Evolutionary conservation across 805 yeast genomes (phyloP), one percentile per base, ranked within the genome.

Genomic region (Candida takata): DNA sequence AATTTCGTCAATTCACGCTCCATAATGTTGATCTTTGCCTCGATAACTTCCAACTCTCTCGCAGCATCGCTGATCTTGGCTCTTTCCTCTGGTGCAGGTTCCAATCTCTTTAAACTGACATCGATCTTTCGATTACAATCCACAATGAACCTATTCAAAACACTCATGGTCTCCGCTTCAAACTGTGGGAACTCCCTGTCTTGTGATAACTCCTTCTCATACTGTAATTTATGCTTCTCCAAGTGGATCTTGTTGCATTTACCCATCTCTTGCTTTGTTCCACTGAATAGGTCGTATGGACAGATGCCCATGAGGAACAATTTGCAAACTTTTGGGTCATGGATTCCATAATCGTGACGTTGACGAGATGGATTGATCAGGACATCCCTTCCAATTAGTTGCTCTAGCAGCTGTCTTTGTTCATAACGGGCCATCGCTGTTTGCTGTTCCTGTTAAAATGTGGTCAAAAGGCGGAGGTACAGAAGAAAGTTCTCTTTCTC

Each of bases 191-290:
- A 64, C 25, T 64, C 53, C 18, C 54, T 55, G 5, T 73, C 74
- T 36, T 62, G 43, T 46, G 67, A 61, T 34, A 58, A 36, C 27
- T 58, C 60, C 25, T 67, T 62, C 47, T 81, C 81, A 47, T 82
- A 87, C 43, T 83, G 77, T 12, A 84, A 56, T 54, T 77, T 81
- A 51, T 78, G 77, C 45, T 82, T 81, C 46, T 84, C 85, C 24
- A 77, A 55, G 56, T 88, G 97, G 14, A 79, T 58, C 45, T 70
- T 72, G 0, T 85, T 84, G 54, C 97, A 88, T 40, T 69, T 69
- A 2, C 96, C 96, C 43, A 84, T 59, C 52, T 82, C 84, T 51
- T 81, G 82, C 55, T 86, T 87, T 10, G 96, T 84, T 6, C 85
- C 84, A 10, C 69, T 69, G 51, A 88, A 84, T 31, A 87, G 56